Evolutionary conservation across 768 basidiomycete genomes (phyloP), one percentile per base, ranked within the genome.

Genomic region (Clitopilus hobsonii): DNA sequence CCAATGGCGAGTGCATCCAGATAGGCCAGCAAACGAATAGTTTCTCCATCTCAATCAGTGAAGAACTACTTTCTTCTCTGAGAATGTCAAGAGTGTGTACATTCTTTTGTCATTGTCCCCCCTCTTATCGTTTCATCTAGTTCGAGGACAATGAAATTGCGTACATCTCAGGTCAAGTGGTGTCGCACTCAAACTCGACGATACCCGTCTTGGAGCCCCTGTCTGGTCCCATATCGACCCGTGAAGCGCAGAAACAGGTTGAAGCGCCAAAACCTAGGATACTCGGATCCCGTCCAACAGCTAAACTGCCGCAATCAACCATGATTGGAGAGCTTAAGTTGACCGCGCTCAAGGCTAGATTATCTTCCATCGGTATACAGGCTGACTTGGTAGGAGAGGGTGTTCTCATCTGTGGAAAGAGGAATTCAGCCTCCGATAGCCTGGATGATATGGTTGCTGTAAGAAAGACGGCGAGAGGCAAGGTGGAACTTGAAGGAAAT

Each of bases 111-210:
- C 63, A 38, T 20, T 25, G 38, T 13, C n/a, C 29, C 22, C 53
- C 47, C 36, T 22, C 27, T 25, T 28, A 36, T 2, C 47, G 59
- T n/a, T n/a, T n/a, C n/a, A n/a, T n/a, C 27, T 63, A 98, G 94
- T 98, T 97, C 66, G 97, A 98, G 64, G 96, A 98, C 67, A 98
- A 94, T 63, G 94, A 98, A 70, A 89, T 99, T 45, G 94, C 91
- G 16, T 95, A 87, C 68, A 85, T 99, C 41, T 84, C 86, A 20
- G 97, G 97, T 20, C 83, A 89, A n/a, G 85, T 98, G 27, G 79
- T 88, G 3, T 82, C 86, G 26, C 88, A 91, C 54, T 85, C 92
- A 16, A 92, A 87, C 58, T 93, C 95, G 2, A 91, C 86, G 5
- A 86, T 98, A 53, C 94, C 96, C 1, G 83, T 86, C 13, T 84